Evolutionary conservation across 495 filamentous ascomycete species (phyloP), one percentile per base, ranked within the genome.

Genomic region (Penicillium egyptiacum): DNA sequence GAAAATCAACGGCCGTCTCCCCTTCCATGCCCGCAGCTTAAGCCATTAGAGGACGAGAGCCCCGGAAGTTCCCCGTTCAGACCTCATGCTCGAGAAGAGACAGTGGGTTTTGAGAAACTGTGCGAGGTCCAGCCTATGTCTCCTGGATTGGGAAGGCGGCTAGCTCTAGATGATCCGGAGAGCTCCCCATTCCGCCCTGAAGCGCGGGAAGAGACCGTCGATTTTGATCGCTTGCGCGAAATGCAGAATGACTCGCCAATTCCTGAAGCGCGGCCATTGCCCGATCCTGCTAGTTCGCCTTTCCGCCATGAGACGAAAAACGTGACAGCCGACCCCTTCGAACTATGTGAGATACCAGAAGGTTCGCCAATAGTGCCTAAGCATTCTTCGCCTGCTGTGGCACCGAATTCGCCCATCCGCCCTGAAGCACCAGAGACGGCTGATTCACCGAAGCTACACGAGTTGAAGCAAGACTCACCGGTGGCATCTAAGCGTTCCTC

Each of bases 41-140:
- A 46, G 20, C 16, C 41, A 39, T 19, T 46, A 16, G 31, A 46
- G 19, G 53, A 46, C 3, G 55, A 61, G 8, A 50, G 51, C 19
- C 51, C 57, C 0, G 63, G 55, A 12, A 75, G 73, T 45, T 77
- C 74, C 19, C 74, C 74, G 1, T 77, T 75, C 55, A 64, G 67
- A 5, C 56, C 55, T 8, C 61, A 71, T 46, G 67, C 45, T 5
- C 57, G 66, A 37, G 72, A 77, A 46, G 66, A 72, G 26, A 72
- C 71, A 0, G 67, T 65, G 17, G 69, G 71, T 56, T 62, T 66
- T 22, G 55, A 68, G 17, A 59, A 53, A 22, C 43, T 77, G 41
- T 62, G 61, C n/a, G 60, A 62, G 16, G 61, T 61, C 14, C 54
- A 64, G 25, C 45, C 53, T 2, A 49, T 62, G 50, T 70, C 66